These are phyloP conservation scores for Phytopythium litorale DNA, from an alignment of 352 stramenopile genomes.

Conservation along the genomic window DNA sequence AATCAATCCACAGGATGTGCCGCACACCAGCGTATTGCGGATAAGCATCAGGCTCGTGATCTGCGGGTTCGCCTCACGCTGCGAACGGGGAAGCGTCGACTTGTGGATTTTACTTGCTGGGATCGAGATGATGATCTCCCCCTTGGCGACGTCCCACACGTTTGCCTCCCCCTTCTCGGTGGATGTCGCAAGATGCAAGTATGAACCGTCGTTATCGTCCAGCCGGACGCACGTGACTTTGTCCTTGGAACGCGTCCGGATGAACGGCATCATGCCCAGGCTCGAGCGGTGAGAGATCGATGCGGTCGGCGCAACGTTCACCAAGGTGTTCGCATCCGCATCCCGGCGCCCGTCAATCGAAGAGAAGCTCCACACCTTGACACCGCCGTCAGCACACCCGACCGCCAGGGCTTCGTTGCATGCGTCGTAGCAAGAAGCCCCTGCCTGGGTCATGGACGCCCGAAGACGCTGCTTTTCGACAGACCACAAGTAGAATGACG, in stretches of 20 bases:
- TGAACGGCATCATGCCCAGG: constrained; percentile 81
- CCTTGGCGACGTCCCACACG: constrained; percentile 86
- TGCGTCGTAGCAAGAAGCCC: constrained; percentile 70
- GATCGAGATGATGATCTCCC: constrained; percentile 79
- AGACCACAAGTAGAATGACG: constrained; percentile 85
- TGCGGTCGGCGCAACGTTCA: constrained; percentile 53
- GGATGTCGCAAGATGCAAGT: constrained; percentile 77
- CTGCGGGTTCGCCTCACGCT: constrained; percentile 59
- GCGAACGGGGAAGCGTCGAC: constrained; percentile 66
- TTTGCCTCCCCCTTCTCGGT: constrained; percentile 86
- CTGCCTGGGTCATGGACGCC: constrained; percentile 60
- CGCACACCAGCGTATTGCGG: constrained; percentile 83
- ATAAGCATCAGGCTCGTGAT: constrained; percentile 89
- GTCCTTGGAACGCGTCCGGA: constrained; percentile 74
- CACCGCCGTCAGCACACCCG: constrained; percentile 66
- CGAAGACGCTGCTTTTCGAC: constrained; percentile 63
- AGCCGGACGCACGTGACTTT: constrained; percentile 78
- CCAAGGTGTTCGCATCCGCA: constrained; percentile 34
- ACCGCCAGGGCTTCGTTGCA: constrained; percentile 81
- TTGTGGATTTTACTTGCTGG: constrained; percentile 79
- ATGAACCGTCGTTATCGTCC: constrained; percentile 75
- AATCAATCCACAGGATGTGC: constrained; percentile 85
- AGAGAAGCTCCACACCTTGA: constrained; percentile 84
- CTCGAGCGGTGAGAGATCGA: constrained; percentile 78
- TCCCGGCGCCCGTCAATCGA: constrained; percentile 45